Percentiles rank a stretch among this genome's conserved stretches.
phyloP scores from a whole-genome alignment of 495 filamentous ascomycete species.

The Podospora comata region DNA sequence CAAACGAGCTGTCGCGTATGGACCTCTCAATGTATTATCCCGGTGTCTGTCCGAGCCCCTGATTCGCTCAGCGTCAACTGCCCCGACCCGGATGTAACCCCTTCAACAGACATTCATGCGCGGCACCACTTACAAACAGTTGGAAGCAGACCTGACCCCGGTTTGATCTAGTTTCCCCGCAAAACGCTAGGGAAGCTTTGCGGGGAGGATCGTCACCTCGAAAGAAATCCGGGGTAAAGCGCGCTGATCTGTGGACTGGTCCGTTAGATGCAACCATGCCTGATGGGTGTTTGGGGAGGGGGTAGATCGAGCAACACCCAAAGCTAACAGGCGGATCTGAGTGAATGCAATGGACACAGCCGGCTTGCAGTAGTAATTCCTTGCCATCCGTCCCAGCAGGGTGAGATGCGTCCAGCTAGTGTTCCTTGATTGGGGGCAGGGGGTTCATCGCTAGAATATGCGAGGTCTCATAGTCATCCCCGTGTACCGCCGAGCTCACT shows the following conservation, averaged over 20 bases:
- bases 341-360: not conserved
- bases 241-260: slow-evolving; percentile 1
- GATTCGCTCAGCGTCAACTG: not conserved
- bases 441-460: not conserved
- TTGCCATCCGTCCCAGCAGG: not conserved
- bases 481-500: not conserved
- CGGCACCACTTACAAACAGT: not conserved
- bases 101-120: not conserved
- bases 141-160: not conserved
- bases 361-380: not conserved
- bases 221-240: slow-evolving; percentile 16
- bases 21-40: not conserved
- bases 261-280: not conserved
- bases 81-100: not conserved
- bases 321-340: slow-evolving; percentile 2
- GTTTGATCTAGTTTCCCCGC: slow-evolving; percentile 4
- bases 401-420: not conserved
- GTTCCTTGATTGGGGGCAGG: not conserved
- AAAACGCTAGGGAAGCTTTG: not conserved
- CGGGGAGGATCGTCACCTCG: not conserved
- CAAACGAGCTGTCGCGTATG: not conserved
- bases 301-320: not conserved
- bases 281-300: not conserved
- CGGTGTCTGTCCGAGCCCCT: not conserved
- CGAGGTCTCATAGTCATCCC: not conserved